phyloP scores from a whole-genome alignment of 2,329 filamentous ascomycete species.

The Lachnellula occidentalis region DNA sequence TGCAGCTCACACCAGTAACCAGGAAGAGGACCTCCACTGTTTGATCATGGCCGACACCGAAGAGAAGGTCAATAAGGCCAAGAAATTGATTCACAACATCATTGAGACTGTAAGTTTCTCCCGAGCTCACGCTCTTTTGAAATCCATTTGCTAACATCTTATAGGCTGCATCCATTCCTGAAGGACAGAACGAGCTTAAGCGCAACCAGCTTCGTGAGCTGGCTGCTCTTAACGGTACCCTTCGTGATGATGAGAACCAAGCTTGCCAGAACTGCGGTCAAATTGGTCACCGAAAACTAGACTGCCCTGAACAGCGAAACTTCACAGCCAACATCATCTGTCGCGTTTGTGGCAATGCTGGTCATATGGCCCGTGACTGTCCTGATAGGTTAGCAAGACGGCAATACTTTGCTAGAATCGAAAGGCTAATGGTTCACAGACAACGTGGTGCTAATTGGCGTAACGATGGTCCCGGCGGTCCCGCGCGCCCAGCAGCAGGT shows the following conservation, averaged over 20 bases:
- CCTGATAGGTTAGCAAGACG: conserved; percentile 59
- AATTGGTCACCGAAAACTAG: conserved; percentile 98
- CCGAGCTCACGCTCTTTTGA: background rate
- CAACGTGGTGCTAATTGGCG: conserved; percentile 79
- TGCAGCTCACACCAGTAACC: conserved; percentile 98
- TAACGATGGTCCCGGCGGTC: conserved; percentile 58
- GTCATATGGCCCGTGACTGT: conserved; percentile 97
- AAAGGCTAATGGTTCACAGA: conserved; percentile 44
- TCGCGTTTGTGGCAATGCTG: conserved; percentile 94
- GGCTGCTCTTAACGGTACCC: conserved; percentile 94
- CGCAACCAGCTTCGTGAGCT: conserved; percentile 97
- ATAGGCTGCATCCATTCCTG: conserved; percentile 94
- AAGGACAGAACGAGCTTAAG: conserved; percentile 98
- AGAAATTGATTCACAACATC: conserved; percentile 96
- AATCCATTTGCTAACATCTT: conserved; percentile 28
- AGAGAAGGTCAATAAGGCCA: conserved; percentile 99
- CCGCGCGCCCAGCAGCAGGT: conserved; percentile 50
- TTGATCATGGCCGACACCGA: conserved; percentile 99
- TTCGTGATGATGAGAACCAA: conserved; percentile 98
- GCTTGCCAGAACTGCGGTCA: conserved; percentile 99
- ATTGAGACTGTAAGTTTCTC: conserved; percentile 81
- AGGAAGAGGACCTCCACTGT: conserved; percentile 98
- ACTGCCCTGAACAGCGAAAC: conserved; percentile 95
- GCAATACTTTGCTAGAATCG: background rate
- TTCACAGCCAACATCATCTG: conserved; percentile 99